A percentile compares a stretch with the other conserved stretches of the same genome.
Evolutionary conservation across 2,329 filamentous ascomycete genomes (phyloP).

Genomic region (Chalara sp.): DNA sequence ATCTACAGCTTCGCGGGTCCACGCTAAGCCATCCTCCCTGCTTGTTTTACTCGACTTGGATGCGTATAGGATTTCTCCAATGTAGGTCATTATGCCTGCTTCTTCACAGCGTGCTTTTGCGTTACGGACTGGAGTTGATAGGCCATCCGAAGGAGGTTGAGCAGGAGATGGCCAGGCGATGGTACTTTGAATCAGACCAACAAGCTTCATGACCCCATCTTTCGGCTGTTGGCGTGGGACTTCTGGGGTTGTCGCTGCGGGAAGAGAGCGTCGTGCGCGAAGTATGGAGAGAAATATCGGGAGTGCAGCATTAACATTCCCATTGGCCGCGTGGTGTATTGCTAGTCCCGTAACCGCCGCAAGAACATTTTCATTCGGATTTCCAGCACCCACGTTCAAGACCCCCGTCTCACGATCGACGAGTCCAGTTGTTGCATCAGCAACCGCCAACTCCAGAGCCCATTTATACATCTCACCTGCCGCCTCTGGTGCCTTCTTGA

Average conservation of each 20-base stretch:
- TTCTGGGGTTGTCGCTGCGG: slow-evolving; percentile 25
- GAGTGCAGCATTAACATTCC: slow-evolving; percentile 61
- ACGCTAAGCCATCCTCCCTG: slow-evolving; percentile 68
- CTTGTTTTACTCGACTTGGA: slow-evolving; percentile 35
- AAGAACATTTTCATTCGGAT: slow-evolving; percentile 68
- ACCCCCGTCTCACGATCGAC: slow-evolving; percentile 58
- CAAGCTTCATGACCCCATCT: slow-evolving; percentile 16
- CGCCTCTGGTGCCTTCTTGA: slow-evolving; percentile 58
- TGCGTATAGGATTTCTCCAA: slow-evolving; percentile 87
- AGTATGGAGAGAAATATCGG: slow-evolving; percentile 83
- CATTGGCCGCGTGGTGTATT: slow-evolving; percentile 66
- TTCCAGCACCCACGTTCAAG: slow-evolving; percentile 50
- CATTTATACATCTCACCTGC: slow-evolving; percentile 68
- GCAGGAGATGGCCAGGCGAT: slow-evolving; percentile 50
- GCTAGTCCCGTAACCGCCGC: slow-evolving; percentile 70
- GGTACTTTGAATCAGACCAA: slow-evolving; percentile 23
- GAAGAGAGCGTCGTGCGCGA: slow-evolving; percentile 63
- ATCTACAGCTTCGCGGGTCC: slow-evolving; percentile 85
- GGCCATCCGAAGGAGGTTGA: slow-evolving; percentile 61
- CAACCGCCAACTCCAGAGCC: slow-evolving; percentile 67
- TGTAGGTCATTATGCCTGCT: slow-evolving; percentile 79
- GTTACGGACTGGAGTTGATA: slow-evolving; percentile 57
- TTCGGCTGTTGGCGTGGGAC: slow-evolving; percentile 8
- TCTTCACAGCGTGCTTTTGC: slow-evolving; percentile 70
- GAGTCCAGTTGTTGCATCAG: slow-evolving; percentile 38